Evolutionary conservation across 352 stramenopile species (phyloP), one percentile per base, ranked within the genome.

Genomic region (Globisporangium cederbergense): DNA sequence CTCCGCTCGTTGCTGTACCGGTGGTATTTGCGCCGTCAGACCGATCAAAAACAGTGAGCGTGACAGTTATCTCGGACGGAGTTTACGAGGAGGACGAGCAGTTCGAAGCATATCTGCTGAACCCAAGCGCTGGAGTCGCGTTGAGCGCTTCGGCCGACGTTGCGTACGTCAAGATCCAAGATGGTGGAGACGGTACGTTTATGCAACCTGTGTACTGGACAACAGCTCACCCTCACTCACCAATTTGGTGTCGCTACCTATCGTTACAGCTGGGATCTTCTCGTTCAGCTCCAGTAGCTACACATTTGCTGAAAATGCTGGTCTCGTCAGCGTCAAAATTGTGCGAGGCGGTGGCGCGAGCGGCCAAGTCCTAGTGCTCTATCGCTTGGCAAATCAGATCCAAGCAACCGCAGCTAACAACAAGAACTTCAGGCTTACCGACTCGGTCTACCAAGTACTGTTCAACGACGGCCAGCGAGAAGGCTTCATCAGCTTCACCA

Each of bases 361-460:
- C 60, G 74, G 71, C 3, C 67, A 13, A 49, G 71, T 88, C 30
- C 74, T 61, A 3, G 59, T 89, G 0, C 49, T 55, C n/a, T 91
- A 88, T 68, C 70, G 68, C 1, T 55, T 89, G 5, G 62, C 71
- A 0, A 90, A 78, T 32, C 75, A 72, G 2, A 53, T 67, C 3
- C 67, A 82, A 50, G 72, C 80, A 3, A 91, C 82, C 4, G 82
- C 82, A 1, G 73, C 73, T n/a, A 75, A 74, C 51, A 82, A 77
- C 66, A 89, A 86, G 51, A 90, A 79, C 61, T 91, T 89, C 58
- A 64, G 73, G 30, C 66, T 91, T 16, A 61, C 53, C 0, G 70
- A 85, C 52, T 58, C 74, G 1, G 59, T 67, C 18, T 78, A 78
- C 42, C 45, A 74, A 64, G 60, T 89, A n/a, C 74, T 58, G 9